Evolutionary conservation across 2,329 filamentous ascomycete genomes (phyloP).

Genomic region (Fusarium begoniae): DNA sequence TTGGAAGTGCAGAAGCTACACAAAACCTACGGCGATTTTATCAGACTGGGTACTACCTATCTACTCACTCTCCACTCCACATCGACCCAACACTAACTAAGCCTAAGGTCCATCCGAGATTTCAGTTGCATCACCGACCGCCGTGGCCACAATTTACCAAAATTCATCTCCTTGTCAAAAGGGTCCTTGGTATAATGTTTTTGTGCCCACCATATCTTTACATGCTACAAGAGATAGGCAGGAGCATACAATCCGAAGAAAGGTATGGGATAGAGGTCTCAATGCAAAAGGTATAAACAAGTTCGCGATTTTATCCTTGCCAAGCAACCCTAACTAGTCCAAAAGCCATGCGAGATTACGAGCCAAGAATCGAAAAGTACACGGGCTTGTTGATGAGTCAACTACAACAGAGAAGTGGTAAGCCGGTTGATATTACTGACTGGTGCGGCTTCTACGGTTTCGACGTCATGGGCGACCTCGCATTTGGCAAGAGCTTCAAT

Average conservation of each 20-base stretch:
- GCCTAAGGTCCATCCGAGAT: neutral
- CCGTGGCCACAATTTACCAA: neutral
- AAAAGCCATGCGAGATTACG: neutral
- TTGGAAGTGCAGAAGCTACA: neutral
- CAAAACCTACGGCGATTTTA: neutral
- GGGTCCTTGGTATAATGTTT: neutral
- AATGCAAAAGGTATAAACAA: neutral
- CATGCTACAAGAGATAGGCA: neutral
- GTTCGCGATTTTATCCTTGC: accelerated
- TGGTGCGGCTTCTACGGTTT: neutral
- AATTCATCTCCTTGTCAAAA: neutral
- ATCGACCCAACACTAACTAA: neutral
- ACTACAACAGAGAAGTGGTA: neutral
- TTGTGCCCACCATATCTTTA: neutral
- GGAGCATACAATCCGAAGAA: neutral
- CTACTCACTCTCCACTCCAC: accelerated
- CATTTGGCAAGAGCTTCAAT: neutral
- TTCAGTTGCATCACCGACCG: neutral
- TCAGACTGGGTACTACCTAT: neutral
- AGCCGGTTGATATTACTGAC: neutral
- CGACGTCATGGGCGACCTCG: neutral
- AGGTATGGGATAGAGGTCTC: neutral
- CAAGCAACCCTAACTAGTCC: neutral
- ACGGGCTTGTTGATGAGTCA: neutral
- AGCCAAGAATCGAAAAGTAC: neutral